Conservation (phyloP, 441 rosid genomes). For the Brassica hybrid region DNA sequence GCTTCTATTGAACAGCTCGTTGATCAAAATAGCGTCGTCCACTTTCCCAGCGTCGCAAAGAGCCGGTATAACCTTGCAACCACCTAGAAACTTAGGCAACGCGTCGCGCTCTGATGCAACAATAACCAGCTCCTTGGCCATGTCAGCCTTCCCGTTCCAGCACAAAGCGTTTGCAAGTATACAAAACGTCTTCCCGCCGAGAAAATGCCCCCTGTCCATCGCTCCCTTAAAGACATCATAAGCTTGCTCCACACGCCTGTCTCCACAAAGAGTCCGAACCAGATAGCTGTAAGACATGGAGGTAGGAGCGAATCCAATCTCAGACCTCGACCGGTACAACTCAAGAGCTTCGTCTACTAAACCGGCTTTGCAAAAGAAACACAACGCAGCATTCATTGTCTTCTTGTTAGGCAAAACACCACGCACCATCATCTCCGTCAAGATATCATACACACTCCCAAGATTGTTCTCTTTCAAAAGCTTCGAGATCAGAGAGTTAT, state of each 20-base stretch:
- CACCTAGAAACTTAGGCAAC: slow-evolving; percentile 46
- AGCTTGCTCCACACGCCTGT: slow-evolving; percentile 61
- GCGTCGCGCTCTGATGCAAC: slow-evolving; percentile 51
- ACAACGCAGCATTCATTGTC: slow-evolving; percentile 71
- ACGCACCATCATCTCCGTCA: slow-evolving; percentile 70
- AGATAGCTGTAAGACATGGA: slow-evolving; percentile 62
- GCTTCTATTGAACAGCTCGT: slow-evolving; percentile 49
- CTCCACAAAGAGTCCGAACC: slow-evolving; percentile 62
- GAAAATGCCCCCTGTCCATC: slow-evolving; percentile 59
- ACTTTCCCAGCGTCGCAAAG: slow-evolving; percentile 60
- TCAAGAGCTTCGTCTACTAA: slow-evolving; percentile 76
- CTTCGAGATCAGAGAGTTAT: slow-evolving; percentile 58
- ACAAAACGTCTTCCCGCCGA: slow-evolving; percentile 55
- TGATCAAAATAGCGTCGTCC: slow-evolving; percentile 65
- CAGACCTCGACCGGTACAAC: slow-evolving; percentile 64
- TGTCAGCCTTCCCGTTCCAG: slow-evolving; percentile 65
- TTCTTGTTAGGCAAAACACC: slow-evolving; percentile 58
- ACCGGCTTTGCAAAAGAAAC: slow-evolving; percentile 90
- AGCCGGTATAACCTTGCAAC: slow-evolving; percentile 57
- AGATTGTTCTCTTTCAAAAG: slow-evolving; percentile 66
- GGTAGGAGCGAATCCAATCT: slow-evolving; percentile 57
- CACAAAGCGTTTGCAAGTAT: slow-evolving; percentile 68
- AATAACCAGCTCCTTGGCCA: slow-evolving; percentile 61
- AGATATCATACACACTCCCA: slow-evolving; percentile 59
- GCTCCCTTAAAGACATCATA: slow-evolving; percentile 56